Evolutionary conservation across 148 eudicot genomes (phyloP).

Genomic region (Camellia granthamiana): DNA sequence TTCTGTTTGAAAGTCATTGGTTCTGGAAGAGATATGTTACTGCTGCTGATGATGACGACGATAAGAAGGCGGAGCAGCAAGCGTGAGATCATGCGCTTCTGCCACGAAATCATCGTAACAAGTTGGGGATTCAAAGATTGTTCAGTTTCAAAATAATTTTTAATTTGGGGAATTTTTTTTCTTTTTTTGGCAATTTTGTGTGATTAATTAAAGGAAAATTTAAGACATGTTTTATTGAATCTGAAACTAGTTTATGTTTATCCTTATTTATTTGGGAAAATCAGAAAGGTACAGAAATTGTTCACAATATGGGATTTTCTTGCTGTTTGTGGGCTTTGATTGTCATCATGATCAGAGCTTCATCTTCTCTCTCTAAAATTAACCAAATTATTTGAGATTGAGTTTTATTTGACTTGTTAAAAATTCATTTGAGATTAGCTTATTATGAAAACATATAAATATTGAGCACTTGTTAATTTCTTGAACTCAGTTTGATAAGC

Average conservation of each 20-base stretch:
- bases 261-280: not conserved
- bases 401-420: too few species aligned
- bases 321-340: conserved; percentile 57
- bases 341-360: conserved; percentile 45
- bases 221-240: not conserved
- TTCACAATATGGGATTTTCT: conserved; percentile 49
- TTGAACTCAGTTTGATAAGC: too few species aligned
- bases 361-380: conserved; percentile 36
- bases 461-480: too few species aligned
- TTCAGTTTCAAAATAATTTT: too few species aligned
- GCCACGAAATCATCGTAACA: not conserved
- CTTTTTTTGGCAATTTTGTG: too few species aligned
- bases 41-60: not conserved
- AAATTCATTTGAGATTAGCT: too few species aligned
- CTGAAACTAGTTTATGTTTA: not conserved
- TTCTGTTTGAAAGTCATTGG: conserved; percentile 80
- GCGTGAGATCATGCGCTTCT: not conserved
- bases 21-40: conserved; percentile 55
- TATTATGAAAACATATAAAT: too few species aligned
- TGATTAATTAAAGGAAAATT: too few species aligned
- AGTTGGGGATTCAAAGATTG: not conserved
- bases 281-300: not conserved
- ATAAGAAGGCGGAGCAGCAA: not conserved
- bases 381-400: too few species aligned
- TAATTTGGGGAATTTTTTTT: too few species aligned